These are phyloP conservation scores for Ophiocordyceps australis DNA, from an alignment of 2,329 filamentous ascomycete species.

Conservation along the genomic window DNA sequence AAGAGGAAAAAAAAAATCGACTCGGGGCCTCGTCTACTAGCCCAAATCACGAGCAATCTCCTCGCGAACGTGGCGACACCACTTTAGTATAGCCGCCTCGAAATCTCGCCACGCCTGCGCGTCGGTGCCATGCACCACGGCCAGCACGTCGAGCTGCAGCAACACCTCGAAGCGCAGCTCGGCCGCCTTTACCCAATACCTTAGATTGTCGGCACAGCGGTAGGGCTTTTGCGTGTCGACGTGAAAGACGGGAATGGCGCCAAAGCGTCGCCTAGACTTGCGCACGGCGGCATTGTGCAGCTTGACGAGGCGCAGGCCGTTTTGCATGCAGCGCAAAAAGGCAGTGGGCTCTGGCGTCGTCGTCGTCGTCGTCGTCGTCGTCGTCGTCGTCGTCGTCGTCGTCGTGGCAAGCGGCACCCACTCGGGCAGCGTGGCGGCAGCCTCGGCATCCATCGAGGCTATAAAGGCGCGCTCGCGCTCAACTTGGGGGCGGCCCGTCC, in stretches of 20 bases:
- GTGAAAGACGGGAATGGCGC: slow-evolving; percentile 75
- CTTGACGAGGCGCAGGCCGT: slow-evolving; percentile 64
- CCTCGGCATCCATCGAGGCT: slow-evolving; percentile 47
- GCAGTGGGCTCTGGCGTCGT: too few relatives aligned
- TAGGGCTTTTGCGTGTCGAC: slow-evolving; percentile 92
- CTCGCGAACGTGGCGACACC: slow-evolving; percentile 67
- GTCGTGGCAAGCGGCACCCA: slow-evolving; percentile 36
- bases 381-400: slow-evolving; percentile 23
- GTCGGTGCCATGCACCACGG: slow-evolving; percentile 59
- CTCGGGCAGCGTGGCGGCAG: slow-evolving; percentile 42
- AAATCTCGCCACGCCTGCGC: slow-evolving; percentile 62
- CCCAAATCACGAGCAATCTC: slow-evolving; percentile 58
- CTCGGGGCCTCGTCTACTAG: slow-evolving; percentile 3
- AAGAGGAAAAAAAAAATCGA: too few relatives aligned
- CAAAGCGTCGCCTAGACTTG: slow-evolving; percentile 73
- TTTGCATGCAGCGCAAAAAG: slow-evolving; percentile 57
- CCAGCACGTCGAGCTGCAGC: slow-evolving; percentile 69
- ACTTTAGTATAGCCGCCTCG: slow-evolving; percentile 64
- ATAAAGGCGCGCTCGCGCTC: slow-evolving; percentile 73
- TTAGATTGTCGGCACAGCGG: slow-evolving; percentile 78
- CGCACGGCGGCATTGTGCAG: slow-evolving; percentile 81
- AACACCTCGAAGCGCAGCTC: slow-evolving; percentile 85
- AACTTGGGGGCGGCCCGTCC: slow-evolving; percentile 54
- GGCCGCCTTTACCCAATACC: slow-evolving; percentile 91
- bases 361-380: slow-evolving; percentile 24